A percentile compares a stretch with the other conserved stretches of the same genome.
These are phyloP conservation scores for Helotiales sp. DNA, from an alignment of 2,329 filamentous ascomycete genomes.

Conservation along the genomic window DNA sequence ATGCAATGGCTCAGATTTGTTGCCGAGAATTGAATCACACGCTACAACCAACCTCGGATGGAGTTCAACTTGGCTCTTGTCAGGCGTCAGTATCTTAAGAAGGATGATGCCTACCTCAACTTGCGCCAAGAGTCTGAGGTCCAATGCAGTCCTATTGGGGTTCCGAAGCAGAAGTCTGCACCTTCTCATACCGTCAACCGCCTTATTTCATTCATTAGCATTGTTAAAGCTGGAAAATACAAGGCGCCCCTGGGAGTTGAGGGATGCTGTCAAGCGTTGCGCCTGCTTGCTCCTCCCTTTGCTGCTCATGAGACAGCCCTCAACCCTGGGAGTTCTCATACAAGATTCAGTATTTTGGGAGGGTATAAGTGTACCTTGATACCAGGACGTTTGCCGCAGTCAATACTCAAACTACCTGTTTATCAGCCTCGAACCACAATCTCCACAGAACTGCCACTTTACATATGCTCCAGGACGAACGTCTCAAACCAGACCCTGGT, in stretches of 20 bases:
- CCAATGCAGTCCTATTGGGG: conserved; percentile 10
- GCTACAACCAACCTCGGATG: conserved; percentile 18
- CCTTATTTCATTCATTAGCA: no score
- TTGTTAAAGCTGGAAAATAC: no score
- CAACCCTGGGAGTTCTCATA: no score
- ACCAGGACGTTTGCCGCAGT: conserved; percentile 38
- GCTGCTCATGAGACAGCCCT: no score
- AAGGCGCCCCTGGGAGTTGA: no score
- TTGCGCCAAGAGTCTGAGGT: conserved; percentile 24
- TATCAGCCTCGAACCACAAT: not conserved
- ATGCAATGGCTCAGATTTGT: conserved; percentile 20
- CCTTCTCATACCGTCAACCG: conserved; percentile 18
- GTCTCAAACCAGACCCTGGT: conserved; percentile 53
- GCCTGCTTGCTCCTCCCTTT: no score
- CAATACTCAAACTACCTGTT: conserved; percentile 38
- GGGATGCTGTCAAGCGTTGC: no score
- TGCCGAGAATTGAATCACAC: not conserved
- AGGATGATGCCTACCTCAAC: conserved; percentile 16
- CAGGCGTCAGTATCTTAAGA: not conserved
- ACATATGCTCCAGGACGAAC: conserved; percentile 52
- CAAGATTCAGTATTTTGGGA: no score
- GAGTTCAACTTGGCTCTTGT: conserved; percentile 15
- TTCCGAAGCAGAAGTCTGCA: conserved; percentile 20
- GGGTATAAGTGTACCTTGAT: no score
- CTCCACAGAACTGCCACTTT: conserved; percentile 6